Base-by-base conservation (phyloP, 805 yeast genomes). In the Metschnikowia similis region DNA sequence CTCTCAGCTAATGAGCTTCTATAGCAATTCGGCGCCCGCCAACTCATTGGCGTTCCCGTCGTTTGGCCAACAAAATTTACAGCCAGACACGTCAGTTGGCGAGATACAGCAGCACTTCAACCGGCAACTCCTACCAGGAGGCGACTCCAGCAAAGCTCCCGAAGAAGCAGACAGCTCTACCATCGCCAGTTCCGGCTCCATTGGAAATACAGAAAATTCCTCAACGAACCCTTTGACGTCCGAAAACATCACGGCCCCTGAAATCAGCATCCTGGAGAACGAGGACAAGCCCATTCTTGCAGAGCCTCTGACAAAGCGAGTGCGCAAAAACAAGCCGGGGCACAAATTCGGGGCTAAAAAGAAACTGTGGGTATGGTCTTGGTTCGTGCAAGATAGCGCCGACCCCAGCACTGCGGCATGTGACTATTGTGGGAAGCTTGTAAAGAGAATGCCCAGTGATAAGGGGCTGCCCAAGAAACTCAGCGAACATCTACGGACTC, bases 351-450 rank as follows among this genome's bases (percentile, higher is more conserved):
- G 85, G 14, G 85, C 85, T 14, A 80, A 79, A 57, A 80, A 80
- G 70, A 76, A 74, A 55, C 78, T 82, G 31, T 81, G 84, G 84
- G 84, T 80, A 11, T 81, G 85, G 85, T 64, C 74, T 17, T 81
- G 85, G 84, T 81, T 80, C 57, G 69, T 69, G 11, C 84, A 81
- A 56, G 83, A 79, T 58, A 59, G 61, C 14, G 54, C 54, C 16
- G 77, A 81, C 55, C 70, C 76, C 45, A 77, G 79, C 48, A 53
- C 74, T 16, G 84, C 84, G 2, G 75, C 75, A 3, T 81, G 85
- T 62, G 82, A 79, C 52, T 70, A 63, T 51, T 81, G 85, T 60
- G 77, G 79, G 1, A 79, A 75, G 56, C 66, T 72, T 10, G 72
- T 81, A 35, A 67, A 67, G 28, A 63, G 85, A 47, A 63, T 79